phyloP scores from a whole-genome alignment of 2,329 filamentous ascomycete genomes.

The Colletotrichum eleusines region DNA sequence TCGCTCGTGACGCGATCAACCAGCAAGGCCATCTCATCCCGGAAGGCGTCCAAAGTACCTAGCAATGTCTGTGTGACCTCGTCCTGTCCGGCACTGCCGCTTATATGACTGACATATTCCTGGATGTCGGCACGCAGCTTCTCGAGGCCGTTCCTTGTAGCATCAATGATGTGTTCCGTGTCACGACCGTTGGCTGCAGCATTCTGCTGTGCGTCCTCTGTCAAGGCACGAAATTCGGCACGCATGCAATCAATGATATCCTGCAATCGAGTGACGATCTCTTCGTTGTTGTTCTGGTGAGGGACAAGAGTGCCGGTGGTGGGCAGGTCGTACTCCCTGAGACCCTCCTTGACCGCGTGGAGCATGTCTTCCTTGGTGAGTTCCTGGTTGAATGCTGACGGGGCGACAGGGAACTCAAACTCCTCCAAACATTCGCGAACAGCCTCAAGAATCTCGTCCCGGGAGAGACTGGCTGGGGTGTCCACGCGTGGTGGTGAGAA shows the following conservation, averaged over 20 bases:
- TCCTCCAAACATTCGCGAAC: slow-evolving; percentile 90
- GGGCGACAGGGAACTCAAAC: slow-evolving; percentile 78
- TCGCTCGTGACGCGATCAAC: slow-evolving; percentile 61
- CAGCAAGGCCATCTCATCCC: slow-evolving; percentile 75
- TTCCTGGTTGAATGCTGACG: slow-evolving; percentile 65
- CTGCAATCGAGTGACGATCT: slow-evolving; percentile 67
- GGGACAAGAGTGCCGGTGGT: slow-evolving; percentile 56
- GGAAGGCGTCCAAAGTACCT: slow-evolving; percentile 74
- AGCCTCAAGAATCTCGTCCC: slow-evolving; percentile 85
- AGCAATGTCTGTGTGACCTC: slow-evolving; percentile 80
- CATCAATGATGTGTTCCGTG: slow-evolving; percentile 89
- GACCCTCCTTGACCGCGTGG: slow-evolving; percentile 71
- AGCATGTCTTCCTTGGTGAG: slow-evolving; percentile 73
- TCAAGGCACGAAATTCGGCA: slow-evolving; percentile 69
- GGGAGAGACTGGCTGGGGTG: slow-evolving; percentile 75
- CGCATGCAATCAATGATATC: slow-evolving; percentile 74
- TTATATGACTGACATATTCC: slow-evolving; percentile 79
- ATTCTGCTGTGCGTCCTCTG: slow-evolving; percentile 79
- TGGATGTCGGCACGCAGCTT: slow-evolving; percentile 85
- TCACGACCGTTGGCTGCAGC: slow-evolving; percentile 82
- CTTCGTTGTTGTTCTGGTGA: slow-evolving; percentile 57
- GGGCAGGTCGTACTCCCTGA: slow-evolving; percentile 63
- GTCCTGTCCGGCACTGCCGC: slow-evolving; percentile 75
- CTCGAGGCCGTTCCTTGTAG: slow-evolving; percentile 88
- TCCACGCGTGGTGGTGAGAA: slow-evolving; percentile 81